Percentiles rank a stretch among this genome's conserved stretches.
Conservation (phyloP, 306 rosid genomes). For the Casuarina equisetifolia region DNA sequence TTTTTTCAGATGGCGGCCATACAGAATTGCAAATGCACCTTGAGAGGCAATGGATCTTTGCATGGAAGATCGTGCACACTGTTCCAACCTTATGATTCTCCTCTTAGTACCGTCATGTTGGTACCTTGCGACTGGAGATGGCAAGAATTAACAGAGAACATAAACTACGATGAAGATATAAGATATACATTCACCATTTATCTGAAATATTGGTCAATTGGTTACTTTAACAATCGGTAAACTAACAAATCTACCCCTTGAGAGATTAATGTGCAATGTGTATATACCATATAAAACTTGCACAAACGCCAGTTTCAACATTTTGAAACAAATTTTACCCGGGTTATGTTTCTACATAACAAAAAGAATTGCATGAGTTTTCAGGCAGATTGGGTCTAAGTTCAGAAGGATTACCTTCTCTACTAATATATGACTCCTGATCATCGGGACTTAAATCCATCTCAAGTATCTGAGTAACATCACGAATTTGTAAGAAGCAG, state of each 20-base stretch:
- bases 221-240: neutral
- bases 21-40: constrained; percentile 69
- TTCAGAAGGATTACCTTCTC: constrained; percentile 59
- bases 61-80: constrained; percentile 52
- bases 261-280: neutral
- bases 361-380: constrained; percentile 23
- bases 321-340: neutral
- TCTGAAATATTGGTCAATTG: constrained; percentile 2
- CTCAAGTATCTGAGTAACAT: constrained; percentile 66
- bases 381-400: constrained; percentile 14
- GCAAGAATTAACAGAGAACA: neutral
- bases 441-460: constrained; percentile 78
- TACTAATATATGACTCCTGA: constrained; percentile 45
- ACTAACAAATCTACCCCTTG: neutral
- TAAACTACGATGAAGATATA: neutral
- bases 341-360: constrained; percentile 3
- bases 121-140: constrained; percentile 48
- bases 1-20: constrained; percentile 59
- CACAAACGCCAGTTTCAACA: neutral
- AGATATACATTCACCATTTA: neutral
- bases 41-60: constrained; percentile 60
- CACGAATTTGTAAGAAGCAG: constrained; percentile 23
- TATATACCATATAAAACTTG: neutral
- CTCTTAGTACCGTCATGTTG: constrained; percentile 56
- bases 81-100: constrained; percentile 80